Evolutionary conservation across 768 basidiomycete species (phyloP).

Genomic region (Butyriboletus loyo): DNA sequence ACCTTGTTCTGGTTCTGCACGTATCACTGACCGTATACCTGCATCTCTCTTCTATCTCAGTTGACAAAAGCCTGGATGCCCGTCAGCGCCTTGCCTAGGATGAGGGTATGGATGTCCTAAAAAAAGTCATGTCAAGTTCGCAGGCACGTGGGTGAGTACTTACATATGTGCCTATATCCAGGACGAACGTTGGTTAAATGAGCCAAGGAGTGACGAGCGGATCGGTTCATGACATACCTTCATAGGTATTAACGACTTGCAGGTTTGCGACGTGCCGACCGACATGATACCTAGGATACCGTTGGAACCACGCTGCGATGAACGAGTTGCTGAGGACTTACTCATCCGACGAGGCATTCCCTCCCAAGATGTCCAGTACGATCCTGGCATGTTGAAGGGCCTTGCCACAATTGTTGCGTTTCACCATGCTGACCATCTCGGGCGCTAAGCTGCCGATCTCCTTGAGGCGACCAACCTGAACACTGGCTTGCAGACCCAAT

Average conservation of each 20-base stretch:
- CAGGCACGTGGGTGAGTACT: slow-evolving; percentile 17
- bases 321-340: slow-evolving; percentile 34
- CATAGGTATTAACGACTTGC: slow-evolving; percentile 95
- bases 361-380: slow-evolving; percentile 88
- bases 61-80: slow-evolving; percentile 82
- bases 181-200: neutral
- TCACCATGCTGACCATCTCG: slow-evolving; percentile 94
- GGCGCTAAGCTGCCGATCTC: slow-evolving; percentile 69
- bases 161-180: slow-evolving; percentile 54
- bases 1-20: neutral
- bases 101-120: slow-evolving; percentile 89
- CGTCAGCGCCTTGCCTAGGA: slow-evolving; percentile 91
- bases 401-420: slow-evolving; percentile 95
- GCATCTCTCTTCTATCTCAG: slow-evolving; percentile 23
- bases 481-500: slow-evolving; percentile 69
- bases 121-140: slow-evolving; percentile 6
- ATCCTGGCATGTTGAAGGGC: slow-evolving; percentile 79
- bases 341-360: slow-evolving; percentile 94
- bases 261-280: slow-evolving; percentile 93
- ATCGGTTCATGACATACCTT: slow-evolving; percentile 49
- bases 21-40: neutral
- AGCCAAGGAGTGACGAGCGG: neutral
- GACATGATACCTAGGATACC: slow-evolving; percentile 70
- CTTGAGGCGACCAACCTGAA: slow-evolving; percentile 86
- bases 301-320: neutral